Evolutionary conservation across 352 stramenopile species (phyloP), one percentile per base, ranked within the genome.

Genomic region (Phytophthora pini): DNA sequence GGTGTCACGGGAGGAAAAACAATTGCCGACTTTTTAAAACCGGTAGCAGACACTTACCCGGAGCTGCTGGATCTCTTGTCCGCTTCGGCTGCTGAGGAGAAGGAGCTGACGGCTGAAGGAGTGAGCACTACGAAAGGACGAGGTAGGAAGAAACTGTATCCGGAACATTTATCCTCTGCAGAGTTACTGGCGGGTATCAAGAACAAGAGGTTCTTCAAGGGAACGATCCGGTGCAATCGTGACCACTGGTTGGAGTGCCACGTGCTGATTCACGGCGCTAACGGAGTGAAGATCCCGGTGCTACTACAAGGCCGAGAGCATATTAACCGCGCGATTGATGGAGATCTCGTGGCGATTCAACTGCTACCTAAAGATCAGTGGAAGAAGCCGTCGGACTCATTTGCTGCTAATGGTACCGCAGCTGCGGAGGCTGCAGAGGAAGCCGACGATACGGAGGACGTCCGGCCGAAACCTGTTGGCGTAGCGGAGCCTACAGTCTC

Each of bases 321-420:
- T 72, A 96, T 99, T 34, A 99, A 99, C 77, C 89, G 98, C 43
- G 97, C 96, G 5, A 92, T 99, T 53, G 97, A 99, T 72, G 98
- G 97, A 15, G 98, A 99, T 75, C 67, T 98, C n/a, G 97, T 99
- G 1, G 96, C 92, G 1, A 94, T 99, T 61, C 86, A 98, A 63
- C 61, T 99, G 45, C 74, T 99, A 45, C 78, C 90, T 4, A 86
- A 98, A 56, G 69, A 72, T 0, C 70, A 89, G 53, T 94, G 86
- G 86, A 94, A 88, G 62, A 88, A 87, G 50, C 74, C 83, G 13
- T 92, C 83, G 0, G 82, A 94, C 46, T 78, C 79, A 27, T 94
- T 92, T 41, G 80, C 76, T 13, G 71, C 74, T 2, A 84, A 85
- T 51, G 72, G 67, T 3, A 76, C 74, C 9, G 52, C 61, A n/a